phyloP scores from a whole-genome alignment of 768 basidiomycete genomes.

The Leccinum uliginosum region DNA sequence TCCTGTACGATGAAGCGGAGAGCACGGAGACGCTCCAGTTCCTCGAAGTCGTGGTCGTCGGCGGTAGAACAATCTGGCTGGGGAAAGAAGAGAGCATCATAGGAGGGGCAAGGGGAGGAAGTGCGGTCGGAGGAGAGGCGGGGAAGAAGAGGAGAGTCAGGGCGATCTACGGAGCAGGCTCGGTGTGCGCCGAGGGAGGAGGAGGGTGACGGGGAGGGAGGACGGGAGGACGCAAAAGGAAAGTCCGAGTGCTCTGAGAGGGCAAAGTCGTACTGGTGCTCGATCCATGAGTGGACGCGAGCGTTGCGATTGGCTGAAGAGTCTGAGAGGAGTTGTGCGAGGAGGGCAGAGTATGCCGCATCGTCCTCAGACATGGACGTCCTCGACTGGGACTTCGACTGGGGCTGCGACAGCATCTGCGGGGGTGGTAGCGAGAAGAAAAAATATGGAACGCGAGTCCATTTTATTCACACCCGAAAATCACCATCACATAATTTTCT shows the following conservation, averaged over 20 bases:
- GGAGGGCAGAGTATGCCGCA: conserved; percentile 25
- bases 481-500: conserved; percentile 10
- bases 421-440: conserved; percentile 3
- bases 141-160: conserved; percentile 30
- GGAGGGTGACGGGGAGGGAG: conserved; percentile 27
- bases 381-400: background rate
- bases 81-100: conserved; percentile 35
- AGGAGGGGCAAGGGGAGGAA: conserved; percentile 27
- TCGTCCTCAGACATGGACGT: conserved; percentile 30
- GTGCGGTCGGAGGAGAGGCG: conserved; percentile 21
- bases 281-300: conserved; percentile 32
- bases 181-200: conserved; percentile 31
- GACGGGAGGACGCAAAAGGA: conserved; percentile 7
- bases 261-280: conserved; percentile 35
- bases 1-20: conserved; percentile 35
- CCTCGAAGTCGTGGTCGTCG: conserved; percentile 17
- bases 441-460: conserved; percentile 2
- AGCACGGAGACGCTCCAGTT: conserved; percentile 31
- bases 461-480: conserved; percentile 21
- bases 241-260: conserved; percentile 21
- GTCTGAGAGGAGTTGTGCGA: conserved; percentile 26
- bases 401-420: background rate
- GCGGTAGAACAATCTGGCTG: conserved; percentile 1
- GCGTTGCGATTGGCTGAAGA: conserved; percentile 22
- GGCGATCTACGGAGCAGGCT: conserved; percentile 19